Percentiles rank a stretch among this genome's conserved stretches.
These are phyloP conservation scores for Haplosporangium gracile DNA, from an alignment of 192 early-diverging fungal species.

Conservation along the genomic window DNA sequence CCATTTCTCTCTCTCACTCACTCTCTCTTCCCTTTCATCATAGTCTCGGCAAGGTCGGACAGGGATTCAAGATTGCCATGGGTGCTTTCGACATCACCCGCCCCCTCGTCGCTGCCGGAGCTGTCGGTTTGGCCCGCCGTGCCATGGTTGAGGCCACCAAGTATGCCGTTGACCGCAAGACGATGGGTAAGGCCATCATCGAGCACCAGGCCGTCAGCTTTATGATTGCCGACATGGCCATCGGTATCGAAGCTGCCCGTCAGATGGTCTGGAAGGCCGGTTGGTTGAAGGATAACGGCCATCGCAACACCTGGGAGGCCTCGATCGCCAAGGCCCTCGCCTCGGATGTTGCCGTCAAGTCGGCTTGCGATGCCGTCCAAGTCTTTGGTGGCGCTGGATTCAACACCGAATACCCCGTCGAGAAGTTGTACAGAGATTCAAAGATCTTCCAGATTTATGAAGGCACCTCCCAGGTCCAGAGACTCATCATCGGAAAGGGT, in stretches of 20 bases:
- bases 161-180: slow-evolving; percentile 93
- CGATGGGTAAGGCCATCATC: slow-evolving; percentile 92
- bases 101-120: slow-evolving; percentile 89
- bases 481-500: slow-evolving; percentile 88
- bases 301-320: slow-evolving; percentile 93
- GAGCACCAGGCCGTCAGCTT: slow-evolving; percentile 94
- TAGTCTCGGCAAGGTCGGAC: slow-evolving; percentile 74
- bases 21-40: too few relatives aligned
- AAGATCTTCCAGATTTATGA: slow-evolving; percentile 99
- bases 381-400: slow-evolving; percentile 95
- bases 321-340: slow-evolving; percentile 95
- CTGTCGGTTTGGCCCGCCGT: slow-evolving; percentile 91
- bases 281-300: slow-evolving; percentile 88
- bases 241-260: slow-evolving; percentile 90
- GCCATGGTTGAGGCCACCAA: slow-evolving; percentile 94
- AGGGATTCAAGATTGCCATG: slow-evolving; percentile 99
- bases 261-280: slow-evolving; percentile 88
- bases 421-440: slow-evolving; percentile 95
- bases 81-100: slow-evolving; percentile 96
- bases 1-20: background rate
- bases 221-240: slow-evolving; percentile 98
- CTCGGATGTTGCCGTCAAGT: slow-evolving; percentile 84
- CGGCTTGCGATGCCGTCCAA: slow-evolving; percentile 91
- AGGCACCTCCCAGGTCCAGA: slow-evolving; percentile 96
- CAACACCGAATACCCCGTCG: slow-evolving; percentile 90